These are phyloP conservation scores for Syncephalastrum racemosum DNA, from an alignment of 371 early-diverging fungal genomes.

Conservation along the genomic window DNA sequence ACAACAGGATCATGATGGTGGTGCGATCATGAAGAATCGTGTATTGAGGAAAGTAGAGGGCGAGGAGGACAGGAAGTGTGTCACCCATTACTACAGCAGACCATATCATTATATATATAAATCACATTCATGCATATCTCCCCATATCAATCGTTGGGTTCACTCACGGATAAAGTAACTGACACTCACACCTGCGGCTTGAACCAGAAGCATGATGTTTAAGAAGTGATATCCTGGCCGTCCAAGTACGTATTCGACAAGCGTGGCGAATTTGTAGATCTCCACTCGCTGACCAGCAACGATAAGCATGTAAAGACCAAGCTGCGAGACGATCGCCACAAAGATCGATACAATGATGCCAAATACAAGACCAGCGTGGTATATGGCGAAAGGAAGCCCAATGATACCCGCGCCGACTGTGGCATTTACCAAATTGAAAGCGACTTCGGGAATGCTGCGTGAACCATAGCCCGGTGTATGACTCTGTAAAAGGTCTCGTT, in stretches of 20 bases:
- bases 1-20: conserved; percentile 28
- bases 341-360: conserved; percentile 39
- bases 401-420: conserved; percentile 55
- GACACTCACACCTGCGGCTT: conserved; percentile 35
- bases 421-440: conserved; percentile 49
- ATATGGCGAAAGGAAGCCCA: conserved; percentile 46
- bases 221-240: conserved; percentile 36
- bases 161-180: conserved; percentile 38
- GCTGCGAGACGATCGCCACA: conserved; percentile 38
- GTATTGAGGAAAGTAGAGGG: conserved; percentile 23
- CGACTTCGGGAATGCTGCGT: conserved; percentile 19
- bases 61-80: conserved; percentile 40
- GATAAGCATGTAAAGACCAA: conserved; percentile 44
- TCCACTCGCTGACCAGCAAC: conserved; percentile 38
- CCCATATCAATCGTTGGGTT: not conserved
- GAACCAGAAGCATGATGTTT: conserved; percentile 39
- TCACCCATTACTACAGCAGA: conserved; percentile 40
- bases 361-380: conserved; percentile 46
- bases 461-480: conserved; percentile 30
- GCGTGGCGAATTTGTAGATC: conserved; percentile 41
- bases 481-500: conserved; percentile 25
- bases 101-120: conserved; percentile 3
- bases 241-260: conserved; percentile 45
- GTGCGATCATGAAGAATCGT: conserved; percentile 18
- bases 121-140: not conserved